Conservation (phyloP, 2,329 filamentous ascomycete genomes). For the Phialophora tarda region DNA sequence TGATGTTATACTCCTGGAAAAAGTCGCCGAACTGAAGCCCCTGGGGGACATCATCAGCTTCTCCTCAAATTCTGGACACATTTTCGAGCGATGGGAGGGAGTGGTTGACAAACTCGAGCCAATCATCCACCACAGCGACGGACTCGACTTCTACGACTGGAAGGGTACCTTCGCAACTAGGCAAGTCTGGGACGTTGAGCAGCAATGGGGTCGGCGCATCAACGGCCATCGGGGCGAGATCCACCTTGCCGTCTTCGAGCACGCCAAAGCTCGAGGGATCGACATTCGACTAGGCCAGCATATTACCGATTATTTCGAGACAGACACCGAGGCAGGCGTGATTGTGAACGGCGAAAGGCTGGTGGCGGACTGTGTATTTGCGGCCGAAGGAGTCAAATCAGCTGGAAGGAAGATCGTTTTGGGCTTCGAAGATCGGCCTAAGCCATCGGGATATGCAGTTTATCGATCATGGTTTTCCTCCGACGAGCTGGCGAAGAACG, state of each 20-base stretch:
- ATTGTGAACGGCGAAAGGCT: slow-evolving; percentile 35
- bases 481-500: slow-evolving; percentile 57
- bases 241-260: slow-evolving; percentile 44
- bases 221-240: slow-evolving; percentile 47
- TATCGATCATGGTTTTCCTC: slow-evolving; percentile 45
- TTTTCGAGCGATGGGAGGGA: slow-evolving; percentile 45
- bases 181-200: slow-evolving; percentile 44
- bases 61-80: slow-evolving; percentile 40
- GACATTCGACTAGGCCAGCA: slow-evolving; percentile 42
- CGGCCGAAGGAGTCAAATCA: slow-evolving; percentile 35
- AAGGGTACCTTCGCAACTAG: slow-evolving; percentile 43
- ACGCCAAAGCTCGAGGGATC: slow-evolving; percentile 41
- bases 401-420: slow-evolving; percentile 38
- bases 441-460: slow-evolving; percentile 43
- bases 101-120: slow-evolving; percentile 44
- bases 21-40: slow-evolving; percentile 51
- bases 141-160: slow-evolving; percentile 42
- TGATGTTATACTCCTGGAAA: slow-evolving; percentile 49
- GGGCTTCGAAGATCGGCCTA: slow-evolving; percentile 45
- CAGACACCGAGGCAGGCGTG: slow-evolving; percentile 44
- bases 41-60: slow-evolving; percentile 57
- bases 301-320: slow-evolving; percentile 43
- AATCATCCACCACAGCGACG: slow-evolving; percentile 43
- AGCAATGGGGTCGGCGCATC: slow-evolving; percentile 43
- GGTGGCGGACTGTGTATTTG: slow-evolving; percentile 33